Evolutionary conservation across 2,329 filamentous ascomycete species (phyloP).

Genomic region (Calonectria fujianensis): DNA sequence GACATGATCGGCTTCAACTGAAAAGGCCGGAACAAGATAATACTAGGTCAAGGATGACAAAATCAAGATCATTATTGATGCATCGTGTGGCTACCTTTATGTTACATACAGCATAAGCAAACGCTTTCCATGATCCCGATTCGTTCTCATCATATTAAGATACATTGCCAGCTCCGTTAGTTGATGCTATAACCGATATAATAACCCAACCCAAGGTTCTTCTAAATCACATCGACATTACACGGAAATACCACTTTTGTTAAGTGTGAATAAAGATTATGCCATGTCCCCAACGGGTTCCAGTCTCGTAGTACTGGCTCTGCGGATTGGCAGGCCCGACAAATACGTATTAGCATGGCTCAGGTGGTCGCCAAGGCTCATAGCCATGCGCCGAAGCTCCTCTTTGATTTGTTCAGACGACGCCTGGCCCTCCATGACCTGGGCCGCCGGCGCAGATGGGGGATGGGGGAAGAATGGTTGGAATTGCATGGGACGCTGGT

Average conservation of each 20-base stretch:
- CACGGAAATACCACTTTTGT: background rate
- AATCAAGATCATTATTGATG: constrained; percentile 14
- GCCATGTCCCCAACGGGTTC: constrained; percentile 52
- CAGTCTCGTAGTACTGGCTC: constrained; percentile 57
- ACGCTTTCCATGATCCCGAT: constrained; percentile 27
- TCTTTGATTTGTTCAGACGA: constrained; percentile 71
- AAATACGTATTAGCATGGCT: constrained; percentile 67
- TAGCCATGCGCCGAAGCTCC: constrained; percentile 70
- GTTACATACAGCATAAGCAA: constrained; percentile 35
- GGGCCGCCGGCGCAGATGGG: constrained; percentile 68
- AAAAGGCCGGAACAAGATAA: background rate
- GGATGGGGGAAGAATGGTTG: constrained; percentile 57
- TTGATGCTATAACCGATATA: constrained; percentile 17
- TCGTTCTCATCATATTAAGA: constrained; percentile 26
- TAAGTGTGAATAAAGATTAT: constrained; percentile 35
- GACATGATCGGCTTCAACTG: constrained; percentile 70
- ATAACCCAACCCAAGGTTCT: constrained; percentile 7
- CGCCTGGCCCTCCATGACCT: constrained; percentile 74
- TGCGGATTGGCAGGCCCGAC: constrained; percentile 62
- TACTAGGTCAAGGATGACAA: background rate
- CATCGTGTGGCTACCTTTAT: constrained; percentile 27
- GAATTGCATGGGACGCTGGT: constrained; percentile 39
- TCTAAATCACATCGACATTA: background rate
- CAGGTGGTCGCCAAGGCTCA: constrained; percentile 70
- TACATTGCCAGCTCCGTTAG: constrained; percentile 6